Conservation (phyloP, 139 green algal genomes). For the Tetratostichococcus sp. region DNA sequence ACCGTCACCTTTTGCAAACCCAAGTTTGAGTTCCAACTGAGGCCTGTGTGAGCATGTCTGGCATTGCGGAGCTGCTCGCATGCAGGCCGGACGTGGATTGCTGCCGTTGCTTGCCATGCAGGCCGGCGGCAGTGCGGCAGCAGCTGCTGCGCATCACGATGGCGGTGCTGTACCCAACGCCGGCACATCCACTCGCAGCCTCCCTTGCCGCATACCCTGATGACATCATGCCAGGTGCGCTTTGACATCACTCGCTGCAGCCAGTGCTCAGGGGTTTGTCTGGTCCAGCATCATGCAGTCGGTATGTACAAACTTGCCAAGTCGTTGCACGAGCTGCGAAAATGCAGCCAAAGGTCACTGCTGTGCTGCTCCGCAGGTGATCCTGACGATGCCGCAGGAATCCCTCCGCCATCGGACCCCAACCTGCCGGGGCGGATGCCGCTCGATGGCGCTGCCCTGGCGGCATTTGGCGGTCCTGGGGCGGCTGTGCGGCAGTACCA, state of each 20-base stretch:
- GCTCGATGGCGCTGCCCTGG: not conserved
- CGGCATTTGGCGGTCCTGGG: not conserved
- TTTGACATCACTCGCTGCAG: not conserved
- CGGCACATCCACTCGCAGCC: not conserved
- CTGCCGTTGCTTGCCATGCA: too few relatives aligned
- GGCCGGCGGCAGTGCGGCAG: slow-evolving; percentile 26
- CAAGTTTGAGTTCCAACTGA: too few relatives aligned
- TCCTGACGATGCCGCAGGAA: not conserved
- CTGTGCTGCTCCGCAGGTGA: not conserved
- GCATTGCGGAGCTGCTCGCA: too few relatives aligned
- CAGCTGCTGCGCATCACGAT: slow-evolving; percentile 32
- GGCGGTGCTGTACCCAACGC: slow-evolving; percentile 35
- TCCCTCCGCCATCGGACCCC: not conserved
- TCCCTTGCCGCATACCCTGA: not conserved
- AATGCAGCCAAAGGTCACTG: too few relatives aligned
- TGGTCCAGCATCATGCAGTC: too few relatives aligned
- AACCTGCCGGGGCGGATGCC: not conserved
- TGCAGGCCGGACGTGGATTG: too few relatives aligned
- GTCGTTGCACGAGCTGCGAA: too few relatives aligned
- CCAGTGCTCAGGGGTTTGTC: too few relatives aligned
- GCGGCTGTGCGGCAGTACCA: not conserved
- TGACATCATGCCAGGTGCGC: not conserved
- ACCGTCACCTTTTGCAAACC: too few relatives aligned
- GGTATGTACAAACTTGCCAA: too few relatives aligned
- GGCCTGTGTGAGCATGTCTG: too few relatives aligned